These are phyloP conservation scores for Salvia sclarea DNA, from an alignment of 305 asterid species.

Conservation along the genomic window DNA sequence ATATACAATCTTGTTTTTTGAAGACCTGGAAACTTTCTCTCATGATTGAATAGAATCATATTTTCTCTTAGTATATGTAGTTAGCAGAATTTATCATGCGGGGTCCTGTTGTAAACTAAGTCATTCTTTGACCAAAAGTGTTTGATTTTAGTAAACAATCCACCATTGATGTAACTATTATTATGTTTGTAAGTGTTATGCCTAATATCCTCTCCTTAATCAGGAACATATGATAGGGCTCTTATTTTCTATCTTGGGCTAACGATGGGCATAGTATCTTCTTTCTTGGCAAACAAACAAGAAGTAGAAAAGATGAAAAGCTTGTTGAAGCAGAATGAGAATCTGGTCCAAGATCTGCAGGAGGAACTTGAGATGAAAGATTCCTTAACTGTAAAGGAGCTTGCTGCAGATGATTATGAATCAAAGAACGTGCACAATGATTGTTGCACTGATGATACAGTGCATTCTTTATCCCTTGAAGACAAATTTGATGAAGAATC, in stretches of 20 bases:
- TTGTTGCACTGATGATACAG: constrained; percentile 31
- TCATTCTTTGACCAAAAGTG: neutral
- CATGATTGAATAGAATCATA: neutral
- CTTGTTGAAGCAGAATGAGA: constrained; percentile 62
- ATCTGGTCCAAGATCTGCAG: constrained; percentile 84
- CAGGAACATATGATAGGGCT: constrained; percentile 59
- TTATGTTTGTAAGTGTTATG: constrained; percentile 1
- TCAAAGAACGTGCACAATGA: constrained; percentile 47
- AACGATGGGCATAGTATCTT: constrained; percentile 60
- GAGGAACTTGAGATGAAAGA: constrained; percentile 96
- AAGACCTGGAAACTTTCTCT: neutral
- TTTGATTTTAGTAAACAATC: neutral
- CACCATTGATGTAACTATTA: neutral
- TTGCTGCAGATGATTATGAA: constrained; percentile 61
- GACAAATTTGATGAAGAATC: constrained; percentile 32
- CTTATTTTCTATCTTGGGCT: constrained; percentile 66
- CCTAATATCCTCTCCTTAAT: constrained; percentile 31
- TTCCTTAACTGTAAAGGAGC: constrained; percentile 76
- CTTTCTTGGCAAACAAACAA: constrained; percentile 53
- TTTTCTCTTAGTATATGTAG: neutral
- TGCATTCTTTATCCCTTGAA: constrained; percentile 37
- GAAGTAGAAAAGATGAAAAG: constrained; percentile 57
- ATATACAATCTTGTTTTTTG: neutral
- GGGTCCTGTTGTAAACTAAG: neutral
- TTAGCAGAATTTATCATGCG: constrained; percentile 3